These are phyloP conservation scores for Hemisphaericaspora nanyangensis DNA, from an alignment of 805 yeast species.

Conservation along the genomic window DNA sequence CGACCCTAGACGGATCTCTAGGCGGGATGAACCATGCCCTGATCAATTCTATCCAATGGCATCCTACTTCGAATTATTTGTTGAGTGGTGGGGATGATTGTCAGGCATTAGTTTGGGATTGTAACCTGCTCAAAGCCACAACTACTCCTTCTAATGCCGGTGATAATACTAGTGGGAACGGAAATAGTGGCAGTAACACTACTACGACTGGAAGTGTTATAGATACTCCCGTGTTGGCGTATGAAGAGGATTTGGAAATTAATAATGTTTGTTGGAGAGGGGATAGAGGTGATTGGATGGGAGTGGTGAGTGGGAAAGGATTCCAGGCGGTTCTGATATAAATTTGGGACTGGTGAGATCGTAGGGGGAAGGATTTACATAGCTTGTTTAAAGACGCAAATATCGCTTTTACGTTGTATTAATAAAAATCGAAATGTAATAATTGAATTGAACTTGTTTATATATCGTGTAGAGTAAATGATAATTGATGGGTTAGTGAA, in stretches of 20 bases:
- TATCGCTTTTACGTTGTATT: background rate
- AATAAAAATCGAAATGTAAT: too few species aligned
- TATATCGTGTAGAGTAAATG: too few species aligned
- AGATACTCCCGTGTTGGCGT: conserved; percentile 44
- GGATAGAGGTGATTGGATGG: conserved; percentile 75
- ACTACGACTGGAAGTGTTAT: conserved; percentile 12
- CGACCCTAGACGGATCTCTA: conserved; percentile 55
- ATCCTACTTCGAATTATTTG: conserved; percentile 65
- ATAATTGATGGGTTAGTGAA: too few species aligned
- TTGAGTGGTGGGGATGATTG: conserved; percentile 70
- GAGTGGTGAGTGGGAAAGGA: conserved; percentile 64
- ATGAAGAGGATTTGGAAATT: conserved; percentile 64
- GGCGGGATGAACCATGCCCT: conserved; percentile 52
- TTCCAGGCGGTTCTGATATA: conserved; percentile 56
- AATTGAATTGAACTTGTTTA: too few species aligned
- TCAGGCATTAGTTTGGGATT: conserved; percentile 69
- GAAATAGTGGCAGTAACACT: background rate
- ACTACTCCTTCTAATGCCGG: background rate
- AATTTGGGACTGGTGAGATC: too few species aligned
- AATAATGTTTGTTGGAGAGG: conserved; percentile 73
- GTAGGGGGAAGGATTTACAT: background rate
- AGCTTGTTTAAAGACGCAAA: background rate
- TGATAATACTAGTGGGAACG: conserved; percentile 1
- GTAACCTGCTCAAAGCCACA: conserved; percentile 26
- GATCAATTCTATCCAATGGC: conserved; percentile 79